Base-by-base conservation (phyloP, 1,284 basidiomycete genomes). In the Fomitopsis pinicola region DNA sequence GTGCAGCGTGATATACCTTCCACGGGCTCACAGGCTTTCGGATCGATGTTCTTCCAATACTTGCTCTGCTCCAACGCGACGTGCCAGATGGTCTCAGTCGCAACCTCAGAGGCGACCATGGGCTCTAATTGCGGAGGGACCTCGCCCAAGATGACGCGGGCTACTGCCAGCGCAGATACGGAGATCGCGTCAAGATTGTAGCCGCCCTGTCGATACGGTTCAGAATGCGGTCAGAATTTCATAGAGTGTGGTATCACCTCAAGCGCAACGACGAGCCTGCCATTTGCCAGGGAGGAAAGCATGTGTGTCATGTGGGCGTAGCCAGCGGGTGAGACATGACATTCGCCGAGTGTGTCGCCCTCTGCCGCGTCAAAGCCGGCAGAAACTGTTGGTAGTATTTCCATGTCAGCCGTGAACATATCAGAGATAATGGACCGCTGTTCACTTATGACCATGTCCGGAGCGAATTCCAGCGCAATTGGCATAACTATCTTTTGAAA, bases 241-340 rank as follows among this genome's bases (percentile, higher is more conserved):
- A n/a, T n/a, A 19, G 5, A n/a, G 22, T 19, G 14, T 15, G 64
- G 35, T 22, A 75, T 55, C 61, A 95, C 95, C 84, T 99, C 97
- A 33, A 99, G 84, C 4, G 95, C 95, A 26, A 97, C 94, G 14
- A 97, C 94, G 7, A 98, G 69, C 68, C 88, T 91, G 6, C 97
- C 97, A 4, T 88, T 84, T 12, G 97, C 96, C 9, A 99, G 81
- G n/a, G 91, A 87, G 46, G 87, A 85, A 3, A 99, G 81, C 89
- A 97, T 95, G 70, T 98, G 92, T 2, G 97, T 98, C 96, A 99
- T 98, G 70, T 98, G 97, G 0, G 95, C 95, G 73, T 95, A 99
- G 1, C 95, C 97, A n/a, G 87, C 83, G 0, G 97, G 97, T 1
- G 92, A 85, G 61, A 99, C 96, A 65, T 87, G 80, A 71, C 95